These are phyloP conservation scores for Scleroderma bovista DNA, from an alignment of 768 basidiomycete genomes.

Conservation along the genomic window DNA sequence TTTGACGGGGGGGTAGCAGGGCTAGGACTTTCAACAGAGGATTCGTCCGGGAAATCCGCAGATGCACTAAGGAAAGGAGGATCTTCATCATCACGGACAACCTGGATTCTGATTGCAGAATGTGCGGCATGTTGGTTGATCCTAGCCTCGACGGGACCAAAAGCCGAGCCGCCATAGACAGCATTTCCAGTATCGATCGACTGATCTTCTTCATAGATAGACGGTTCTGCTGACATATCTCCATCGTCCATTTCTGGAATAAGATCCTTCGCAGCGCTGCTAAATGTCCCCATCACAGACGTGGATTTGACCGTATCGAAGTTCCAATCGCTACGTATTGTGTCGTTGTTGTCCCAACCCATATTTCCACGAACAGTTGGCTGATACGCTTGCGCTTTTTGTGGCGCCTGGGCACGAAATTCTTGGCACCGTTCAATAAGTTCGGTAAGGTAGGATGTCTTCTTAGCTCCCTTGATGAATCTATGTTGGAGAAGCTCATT, in stretches of 20 bases:
- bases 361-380: constrained; percentile 52
- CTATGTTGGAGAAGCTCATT: constrained; percentile 90
- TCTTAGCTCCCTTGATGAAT: constrained; percentile 82
- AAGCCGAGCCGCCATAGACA: constrained; percentile 57
- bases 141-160: constrained; percentile 36
- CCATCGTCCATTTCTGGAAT: constrained; percentile 57
- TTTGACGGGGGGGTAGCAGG: constrained; percentile 31
- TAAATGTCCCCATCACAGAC: constrained; percentile 72
- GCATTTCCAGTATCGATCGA: constrained; percentile 61
- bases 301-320: constrained; percentile 81
- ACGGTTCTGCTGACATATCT: constrained; percentile 38
- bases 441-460: constrained; percentile 79
- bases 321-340: constrained; percentile 91
- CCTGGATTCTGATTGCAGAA: constrained; percentile 69
- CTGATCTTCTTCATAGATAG: constrained; percentile 39
- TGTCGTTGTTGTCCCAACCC: constrained; percentile 67
- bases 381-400: constrained; percentile 51
- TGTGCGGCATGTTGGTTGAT: constrained; percentile 52
- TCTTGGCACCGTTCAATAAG: constrained; percentile 86
- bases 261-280: constrained; percentile 66
- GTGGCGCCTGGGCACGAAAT: constrained; percentile 57
- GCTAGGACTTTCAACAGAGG: constrained; percentile 31
- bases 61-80: constrained; percentile 34
- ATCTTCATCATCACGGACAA: constrained; percentile 34
- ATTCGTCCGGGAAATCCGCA: constrained; percentile 38